A percentile compares a stretch with the other conserved stretches of the same genome.
Evolutionary conservation across 805 yeast species (phyloP).

Genomic region (Candida methanosorbosa): DNA sequence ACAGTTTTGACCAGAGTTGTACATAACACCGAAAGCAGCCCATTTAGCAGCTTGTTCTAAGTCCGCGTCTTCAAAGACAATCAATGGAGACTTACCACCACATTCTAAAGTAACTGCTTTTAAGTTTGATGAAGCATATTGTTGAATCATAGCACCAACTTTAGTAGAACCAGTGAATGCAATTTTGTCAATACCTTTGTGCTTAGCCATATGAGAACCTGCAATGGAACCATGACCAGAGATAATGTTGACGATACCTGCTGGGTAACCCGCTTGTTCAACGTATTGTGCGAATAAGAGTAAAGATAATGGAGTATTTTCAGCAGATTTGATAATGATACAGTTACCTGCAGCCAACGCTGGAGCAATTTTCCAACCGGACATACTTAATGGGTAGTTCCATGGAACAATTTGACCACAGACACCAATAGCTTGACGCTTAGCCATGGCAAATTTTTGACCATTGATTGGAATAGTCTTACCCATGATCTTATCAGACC

Average conservation of each 20-base stretch:
- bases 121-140: constrained; percentile 50
- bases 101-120: constrained; percentile 63
- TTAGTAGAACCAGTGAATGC: constrained; percentile 62
- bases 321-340: constrained; percentile 66
- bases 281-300: constrained; percentile 51
- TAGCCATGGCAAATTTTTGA: constrained; percentile 53
- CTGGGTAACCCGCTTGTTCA: constrained; percentile 63
- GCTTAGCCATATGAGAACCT: constrained; percentile 59
- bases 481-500: constrained; percentile 52
- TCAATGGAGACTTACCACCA: constrained; percentile 65
- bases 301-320: constrained; percentile 65
- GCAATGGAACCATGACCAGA: constrained; percentile 64
- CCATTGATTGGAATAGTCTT: constrained; percentile 27
- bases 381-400: constrained; percentile 67
- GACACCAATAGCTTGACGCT: constrained; percentile 59
- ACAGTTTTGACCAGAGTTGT: constrained; percentile 62
- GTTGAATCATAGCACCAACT: constrained; percentile 59
- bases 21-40: constrained; percentile 58
- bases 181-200: constrained; percentile 46
- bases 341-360: constrained; percentile 77
- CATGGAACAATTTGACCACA: constrained; percentile 67
- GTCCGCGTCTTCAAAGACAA: constrained; percentile 57
- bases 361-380: constrained; percentile 76
- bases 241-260: constrained; percentile 66
- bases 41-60: constrained; percentile 58